phyloP scores from a whole-genome alignment of 495 filamentous ascomycete species.

The Massariosphaeria phaeospora region DNA sequence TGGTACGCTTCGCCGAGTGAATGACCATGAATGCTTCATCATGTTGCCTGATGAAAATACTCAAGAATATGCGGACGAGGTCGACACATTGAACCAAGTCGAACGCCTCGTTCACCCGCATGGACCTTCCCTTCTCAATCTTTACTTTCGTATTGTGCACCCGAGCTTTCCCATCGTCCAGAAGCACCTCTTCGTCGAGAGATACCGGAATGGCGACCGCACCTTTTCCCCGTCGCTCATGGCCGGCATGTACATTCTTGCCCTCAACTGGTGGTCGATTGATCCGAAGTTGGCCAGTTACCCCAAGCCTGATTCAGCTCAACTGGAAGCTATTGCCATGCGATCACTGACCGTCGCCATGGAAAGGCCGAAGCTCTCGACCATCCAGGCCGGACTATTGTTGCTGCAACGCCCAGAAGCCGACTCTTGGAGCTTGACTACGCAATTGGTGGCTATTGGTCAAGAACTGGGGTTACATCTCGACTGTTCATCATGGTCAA shows the following conservation, averaged over 20 bases:
- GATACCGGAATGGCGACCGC: slow-evolving; percentile 68
- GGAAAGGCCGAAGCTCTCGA: slow-evolving; percentile 82
- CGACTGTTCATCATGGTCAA: slow-evolving; percentile 82
- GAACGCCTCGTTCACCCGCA: slow-evolving; percentile 78
- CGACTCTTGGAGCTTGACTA: slow-evolving; percentile 79
- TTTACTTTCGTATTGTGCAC: slow-evolving; percentile 85
- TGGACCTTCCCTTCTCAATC: slow-evolving; percentile 71
- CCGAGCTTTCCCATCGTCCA: slow-evolving; percentile 87
- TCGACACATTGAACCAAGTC: slow-evolving; percentile 69
- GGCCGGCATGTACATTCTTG: slow-evolving; percentile 83
- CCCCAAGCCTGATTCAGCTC: slow-evolving; percentile 65
- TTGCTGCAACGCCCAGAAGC: slow-evolving; percentile 83
- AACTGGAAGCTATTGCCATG: slow-evolving; percentile 72
- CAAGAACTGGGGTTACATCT: slow-evolving; percentile 84
- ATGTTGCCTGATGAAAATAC: slow-evolving; percentile 64
- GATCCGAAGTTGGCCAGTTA: slow-evolving; percentile 59
- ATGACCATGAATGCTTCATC: slow-evolving; percentile 77
- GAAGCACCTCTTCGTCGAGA: slow-evolving; percentile 80
- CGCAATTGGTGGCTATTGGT: slow-evolving; percentile 72
- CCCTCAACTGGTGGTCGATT: slow-evolving; percentile 83
- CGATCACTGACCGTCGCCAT: slow-evolving; percentile 70
- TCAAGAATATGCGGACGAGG: slow-evolving; percentile 55
- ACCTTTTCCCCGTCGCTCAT: slow-evolving; percentile 79
- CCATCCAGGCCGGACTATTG: slow-evolving; percentile 84
- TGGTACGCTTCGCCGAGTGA: slow-evolving; percentile 72